Base-by-base conservation (phyloP, 2,329 filamentous ascomycete genomes). In the Blumeria hordei region DNA sequence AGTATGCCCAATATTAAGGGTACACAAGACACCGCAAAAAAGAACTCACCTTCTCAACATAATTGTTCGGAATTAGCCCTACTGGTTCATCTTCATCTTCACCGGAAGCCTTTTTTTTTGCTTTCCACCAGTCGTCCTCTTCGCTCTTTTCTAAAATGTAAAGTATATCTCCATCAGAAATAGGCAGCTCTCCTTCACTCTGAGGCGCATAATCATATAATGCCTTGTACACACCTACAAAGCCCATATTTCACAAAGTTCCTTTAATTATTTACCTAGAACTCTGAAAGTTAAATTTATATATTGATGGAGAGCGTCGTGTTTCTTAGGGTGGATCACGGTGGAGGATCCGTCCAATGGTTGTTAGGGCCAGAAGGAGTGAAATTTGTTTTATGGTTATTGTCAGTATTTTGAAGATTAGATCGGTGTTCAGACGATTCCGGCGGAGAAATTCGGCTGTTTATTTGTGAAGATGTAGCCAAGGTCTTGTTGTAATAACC, bases 131-230 rank as follows among this genome's bases (percentile, higher is more conserved):
- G 66, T 87, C 80, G 67, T 84, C 82, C 14, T 78, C 72, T n/a
- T 63, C 62, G 58, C 73, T 78, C 70, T 83, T 84, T 63, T 85
- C 80, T 57, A 85, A 69, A 56, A 95, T 75, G 68, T 88, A 95
- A 57, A 96, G 78, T 59, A 95, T 67, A 69, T 95, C 90, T 57
- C 88, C 88, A 65, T 95, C 88, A 55, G 71, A 72, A 63, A 96
- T 84, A 59, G 81, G 76, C 58, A 96, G 75, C 75, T 96, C 90
- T 60, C 84, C 84, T 64, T 86, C 83, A 62, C 80, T 81, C 68
- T 93, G 87, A 59, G 90, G 87, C 66, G 76, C 74, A 72, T 96
- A 96, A 71, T 94, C 88, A 74, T 94, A 96, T 64, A 94, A 66
- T 64, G 88, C 90, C 67, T 80, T 84, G 72, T 86, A 94, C 61